Conservation (phyloP, 441 rosid species). For the Hura crepitans region DNA sequence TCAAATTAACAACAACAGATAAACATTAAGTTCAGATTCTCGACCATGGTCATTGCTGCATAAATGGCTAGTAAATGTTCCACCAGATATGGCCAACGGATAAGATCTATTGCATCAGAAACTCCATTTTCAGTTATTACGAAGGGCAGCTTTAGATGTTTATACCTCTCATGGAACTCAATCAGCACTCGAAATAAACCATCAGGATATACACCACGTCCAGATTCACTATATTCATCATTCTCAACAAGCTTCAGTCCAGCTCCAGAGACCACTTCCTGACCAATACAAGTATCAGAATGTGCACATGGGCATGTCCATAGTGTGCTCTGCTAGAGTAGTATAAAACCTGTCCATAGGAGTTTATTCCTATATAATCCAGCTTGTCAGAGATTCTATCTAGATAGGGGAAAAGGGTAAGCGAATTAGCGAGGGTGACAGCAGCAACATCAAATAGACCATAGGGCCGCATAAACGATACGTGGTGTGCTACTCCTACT, state of each 20-base stretch:
- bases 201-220: constrained; percentile 94
- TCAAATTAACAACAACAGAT: constrained; percentile 6
- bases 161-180: constrained; percentile 81
- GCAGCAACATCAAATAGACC: constrained; percentile 88
- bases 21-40: constrained; percentile 27
- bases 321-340: constrained; percentile 18
- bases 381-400: constrained; percentile 68
- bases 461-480: constrained; percentile 83
- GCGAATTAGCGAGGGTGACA: constrained; percentile 71
- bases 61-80: constrained; percentile 87
- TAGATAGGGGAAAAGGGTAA: constrained; percentile 62
- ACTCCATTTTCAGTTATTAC: constrained; percentile 85
- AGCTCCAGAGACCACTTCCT: constrained; percentile 81
- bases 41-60: constrained; percentile 72
- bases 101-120: constrained; percentile 80
- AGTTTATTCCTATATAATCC: constrained; percentile 91
- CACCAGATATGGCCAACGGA: constrained; percentile 78
- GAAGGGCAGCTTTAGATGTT: constrained; percentile 70
- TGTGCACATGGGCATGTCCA: background rate
- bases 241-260: constrained; percentile 86
- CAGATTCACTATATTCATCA: constrained; percentile 97
- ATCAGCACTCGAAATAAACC: constrained; percentile 72
- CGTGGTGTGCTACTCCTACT: constrained; percentile 91
- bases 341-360: constrained; percentile 77
- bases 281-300: constrained; percentile 26